Evolutionary conservation across 2,329 filamentous ascomycete genomes (phyloP).

Genomic region (Endothia cerciana): DNA sequence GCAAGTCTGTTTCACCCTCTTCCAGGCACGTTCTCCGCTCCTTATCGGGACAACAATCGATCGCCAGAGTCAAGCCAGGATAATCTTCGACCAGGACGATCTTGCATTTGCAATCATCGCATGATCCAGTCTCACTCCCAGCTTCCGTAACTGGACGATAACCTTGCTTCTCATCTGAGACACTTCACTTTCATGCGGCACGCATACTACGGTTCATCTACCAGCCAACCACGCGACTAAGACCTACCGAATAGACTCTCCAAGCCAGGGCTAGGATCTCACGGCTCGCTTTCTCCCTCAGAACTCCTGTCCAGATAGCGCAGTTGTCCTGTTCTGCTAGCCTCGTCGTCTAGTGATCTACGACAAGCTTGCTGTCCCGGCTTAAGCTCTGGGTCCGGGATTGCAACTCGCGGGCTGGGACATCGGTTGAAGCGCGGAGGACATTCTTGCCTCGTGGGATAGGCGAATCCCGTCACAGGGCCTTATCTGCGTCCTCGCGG

Average conservation of each 20-base stretch:
- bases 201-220: not conserved
- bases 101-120: conserved; percentile 13
- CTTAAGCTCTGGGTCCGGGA: conserved; percentile 16
- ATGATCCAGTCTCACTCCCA: conserved; percentile 14
- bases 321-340: conserved; percentile 8
- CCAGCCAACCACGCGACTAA: conserved; percentile 1
- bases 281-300: not conserved
- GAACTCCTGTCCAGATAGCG: not conserved
- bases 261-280: conserved; percentile 19
- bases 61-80: conserved; percentile 11
- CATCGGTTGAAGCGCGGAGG: conserved; percentile 23
- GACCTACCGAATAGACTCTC: conserved; percentile 7
- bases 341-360: conserved; percentile 10
- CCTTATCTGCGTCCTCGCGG: conserved; percentile 29
- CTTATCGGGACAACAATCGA: conserved; percentile 19
- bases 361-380: not conserved
- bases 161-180: conserved; percentile 11
- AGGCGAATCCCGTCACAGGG: conserved; percentile 29
- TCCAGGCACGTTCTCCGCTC: conserved; percentile 19
- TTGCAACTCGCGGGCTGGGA: conserved; percentile 11
- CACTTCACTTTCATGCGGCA: conserved; percentile 13
- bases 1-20: conserved; percentile 28
- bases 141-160: not conserved
- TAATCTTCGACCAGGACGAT: conserved; percentile 8
- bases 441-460: conserved; percentile 8